Percentiles rank a stretch among this genome's conserved stretches.
Conservation (phyloP, 768 basidiomycete species). For the Mycena rebaudengoi region DNA sequence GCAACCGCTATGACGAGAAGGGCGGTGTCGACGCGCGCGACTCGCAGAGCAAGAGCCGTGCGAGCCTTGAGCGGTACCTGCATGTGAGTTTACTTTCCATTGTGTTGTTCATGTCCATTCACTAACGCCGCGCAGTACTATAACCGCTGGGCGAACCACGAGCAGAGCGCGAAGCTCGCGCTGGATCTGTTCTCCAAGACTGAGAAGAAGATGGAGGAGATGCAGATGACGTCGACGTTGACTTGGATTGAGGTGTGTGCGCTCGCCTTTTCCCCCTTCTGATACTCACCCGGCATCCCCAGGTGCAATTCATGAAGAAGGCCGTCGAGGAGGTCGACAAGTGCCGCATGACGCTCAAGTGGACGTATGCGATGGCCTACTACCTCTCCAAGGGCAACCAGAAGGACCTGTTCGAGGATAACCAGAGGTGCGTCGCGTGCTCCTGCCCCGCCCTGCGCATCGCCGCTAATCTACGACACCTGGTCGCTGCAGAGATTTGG, state of each 20-base stretch:
- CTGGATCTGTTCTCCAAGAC: conserved; percentile 92
- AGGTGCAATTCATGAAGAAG: conserved; percentile 95
- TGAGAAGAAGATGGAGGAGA: conserved; percentile 99
- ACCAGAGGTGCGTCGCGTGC: conserved; percentile 73
- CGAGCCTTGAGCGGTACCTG: conserved; percentile 93
- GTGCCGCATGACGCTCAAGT: conserved; percentile 95
- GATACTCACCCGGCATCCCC: neutral
- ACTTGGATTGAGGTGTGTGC: conserved; percentile 92
- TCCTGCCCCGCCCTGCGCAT: neutral
- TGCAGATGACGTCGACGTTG: conserved; percentile 90
- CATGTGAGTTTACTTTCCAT: conserved; percentile 67
- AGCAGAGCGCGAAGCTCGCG: conserved; percentile 97
- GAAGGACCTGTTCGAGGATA: conserved; percentile 97
- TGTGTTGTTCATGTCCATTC: neutral
- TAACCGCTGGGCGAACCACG: conserved; percentile 99
- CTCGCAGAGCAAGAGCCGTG: conserved; percentile 88
- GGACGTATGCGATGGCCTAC: conserved; percentile 99
- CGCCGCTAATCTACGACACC: neutral
- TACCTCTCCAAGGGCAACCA: conserved; percentile 90
- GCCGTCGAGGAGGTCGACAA: conserved; percentile 92
- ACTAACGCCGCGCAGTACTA: conserved; percentile 74
- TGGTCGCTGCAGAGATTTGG: conserved; percentile 72
- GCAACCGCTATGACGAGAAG: conserved; percentile 97
- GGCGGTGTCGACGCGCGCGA: conserved; percentile 88
- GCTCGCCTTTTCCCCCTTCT: neutral